A percentile compares a stretch with the other conserved stretches of the same genome.
These are phyloP conservation scores for Gentiana straminea DNA, from an alignment of 257 asterid species.

Conservation along the genomic window DNA sequence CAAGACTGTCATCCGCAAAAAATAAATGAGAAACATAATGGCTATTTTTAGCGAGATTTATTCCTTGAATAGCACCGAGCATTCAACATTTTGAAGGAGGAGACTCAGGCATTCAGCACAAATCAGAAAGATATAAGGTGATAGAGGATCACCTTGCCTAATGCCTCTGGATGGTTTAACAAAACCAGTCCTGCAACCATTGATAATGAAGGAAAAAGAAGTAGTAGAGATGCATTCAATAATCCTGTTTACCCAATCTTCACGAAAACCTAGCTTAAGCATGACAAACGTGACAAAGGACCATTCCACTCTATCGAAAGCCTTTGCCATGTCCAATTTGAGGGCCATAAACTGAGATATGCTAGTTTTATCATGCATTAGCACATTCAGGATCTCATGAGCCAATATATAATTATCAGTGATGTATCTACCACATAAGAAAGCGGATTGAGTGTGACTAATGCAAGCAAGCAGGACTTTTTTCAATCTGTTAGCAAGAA, in stretches of 20 bases:
- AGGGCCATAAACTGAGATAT: not conserved
- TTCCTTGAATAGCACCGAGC: not conserved
- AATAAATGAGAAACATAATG: not conserved
- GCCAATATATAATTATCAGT: not conserved
- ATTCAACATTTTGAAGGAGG: not conserved
- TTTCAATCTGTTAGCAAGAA: not conserved
- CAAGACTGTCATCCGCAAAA: not conserved
- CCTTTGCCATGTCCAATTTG: not conserved
- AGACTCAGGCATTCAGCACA: not conserved
- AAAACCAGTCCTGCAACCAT: not conserved
- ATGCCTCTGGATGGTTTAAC: not conserved
- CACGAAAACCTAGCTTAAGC: not conserved
- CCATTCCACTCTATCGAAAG: not conserved
- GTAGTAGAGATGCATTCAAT: not conserved
- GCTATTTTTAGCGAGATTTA: not conserved
- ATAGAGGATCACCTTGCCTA: not conserved
- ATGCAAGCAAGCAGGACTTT: not conserved
- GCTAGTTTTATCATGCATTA: not conserved
- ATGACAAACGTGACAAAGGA: not conserved
- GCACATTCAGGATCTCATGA: not conserved
- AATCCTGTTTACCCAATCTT: not conserved
- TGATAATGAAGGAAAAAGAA: not conserved
- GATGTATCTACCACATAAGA: not conserved
- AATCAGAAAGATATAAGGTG: not conserved
- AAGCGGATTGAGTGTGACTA: not conserved